Evolutionary conservation across 257 asterid genomes (phyloP), one percentile per base, ranked within the genome.

Genomic region (Coffea canephora): DNA sequence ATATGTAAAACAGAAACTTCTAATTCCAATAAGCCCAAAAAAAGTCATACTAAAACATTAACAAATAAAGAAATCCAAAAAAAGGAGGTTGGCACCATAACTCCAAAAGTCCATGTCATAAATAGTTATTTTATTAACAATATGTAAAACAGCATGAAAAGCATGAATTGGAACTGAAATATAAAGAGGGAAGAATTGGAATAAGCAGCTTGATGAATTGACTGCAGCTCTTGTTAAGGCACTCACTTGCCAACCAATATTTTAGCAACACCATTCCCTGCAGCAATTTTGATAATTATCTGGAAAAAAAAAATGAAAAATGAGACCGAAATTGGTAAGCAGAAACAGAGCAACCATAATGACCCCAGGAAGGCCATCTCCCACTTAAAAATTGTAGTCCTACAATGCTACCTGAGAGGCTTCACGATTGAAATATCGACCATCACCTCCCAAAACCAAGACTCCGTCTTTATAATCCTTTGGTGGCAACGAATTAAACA

Each of bases 391-490:
- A 43, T 13, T 23, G 13, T 46, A 12, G 5, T 55, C 62, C 62
- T 45, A 76, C 79, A 39, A 39, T 48, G 76, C 31, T 79, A 94
- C 98, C 99, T 95, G 99, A 23, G 99, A 93, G 72, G 97, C 99
- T 85, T 96, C 98, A 46, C 87, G 81, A 84, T 94, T 96, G 85
- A 95, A 96, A 76, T 90, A 96, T 82, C 99, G 90, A 73, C 99
- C 99, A 84, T 96, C 99, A 31, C 98, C 99, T 25, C 98, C 98
- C 73, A 96, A 86, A 80, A 92, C 96, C 89, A 96, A 85, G 79
- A 92, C 85, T 19, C 93, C 93, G 41, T 91, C 82, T 87, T 89
- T 83, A 88, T 91, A 95, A 84, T 95, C 99, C 87, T 95, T 98
- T 0, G 86, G 91, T 3, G 94, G 95, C 85, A 93, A 85, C 19